These are phyloP conservation scores for Kodamaea anthophila DNA, from an alignment of 1,139 yeast species.

Conservation along the genomic window DNA sequence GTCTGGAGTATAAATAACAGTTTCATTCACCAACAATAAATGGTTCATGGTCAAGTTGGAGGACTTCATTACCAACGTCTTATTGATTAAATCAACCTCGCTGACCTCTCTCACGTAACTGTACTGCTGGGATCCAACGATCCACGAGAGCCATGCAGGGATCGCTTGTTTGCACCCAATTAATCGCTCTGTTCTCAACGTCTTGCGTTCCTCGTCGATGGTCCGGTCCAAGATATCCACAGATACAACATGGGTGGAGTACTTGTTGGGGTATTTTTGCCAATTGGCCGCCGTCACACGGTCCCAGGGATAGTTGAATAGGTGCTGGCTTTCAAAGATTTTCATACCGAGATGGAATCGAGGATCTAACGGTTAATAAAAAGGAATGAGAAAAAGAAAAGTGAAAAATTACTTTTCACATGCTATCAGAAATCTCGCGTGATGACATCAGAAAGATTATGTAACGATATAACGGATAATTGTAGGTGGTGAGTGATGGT, in stretches of 20 bases:
- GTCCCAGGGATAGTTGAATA: conserved; percentile 83
- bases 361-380: no score
- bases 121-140: conserved; percentile 69
- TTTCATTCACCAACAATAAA: conserved; percentile 74
- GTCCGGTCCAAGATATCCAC: conserved; percentile 82
- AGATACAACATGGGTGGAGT: conserved; percentile 89
- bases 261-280: conserved; percentile 92
- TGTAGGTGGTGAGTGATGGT: no score
- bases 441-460: no score
- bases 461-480: no score
- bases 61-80: conserved; percentile 74
- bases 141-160: conserved; percentile 70
- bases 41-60: conserved; percentile 80
- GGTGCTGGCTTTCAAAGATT: conserved; percentile 63
- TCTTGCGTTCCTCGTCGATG: conserved; percentile 47
- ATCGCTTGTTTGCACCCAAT: conserved; percentile 86
- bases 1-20: conserved; percentile 74
- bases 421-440: no score
- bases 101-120: conserved; percentile 88
- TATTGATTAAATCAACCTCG: conserved; percentile 63
- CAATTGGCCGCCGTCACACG: conserved; percentile 95
- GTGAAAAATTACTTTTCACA: conserved; percentile 4
- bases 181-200: conserved; percentile 74
- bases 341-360: conserved; percentile 48
- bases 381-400: conserved; percentile 2